A percentile compares a stretch with the other conserved stretches of the same genome.
These are phyloP conservation scores for Chloris gayana DNA, from an alignment of 176 grass and related monocot species.

Conservation along the genomic window DNA sequence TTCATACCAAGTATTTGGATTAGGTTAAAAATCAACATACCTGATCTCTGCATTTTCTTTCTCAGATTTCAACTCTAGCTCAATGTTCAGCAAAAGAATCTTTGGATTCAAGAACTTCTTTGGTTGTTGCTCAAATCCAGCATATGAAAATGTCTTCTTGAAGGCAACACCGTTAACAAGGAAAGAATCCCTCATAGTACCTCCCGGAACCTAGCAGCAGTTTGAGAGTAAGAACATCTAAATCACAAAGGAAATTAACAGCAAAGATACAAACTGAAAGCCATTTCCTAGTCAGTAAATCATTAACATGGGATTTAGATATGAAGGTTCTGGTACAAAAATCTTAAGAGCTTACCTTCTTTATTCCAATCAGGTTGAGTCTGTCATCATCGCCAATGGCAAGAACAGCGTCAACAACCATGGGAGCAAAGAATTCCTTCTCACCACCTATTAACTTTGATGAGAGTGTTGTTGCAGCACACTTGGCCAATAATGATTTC, in stretches of 20 bases:
- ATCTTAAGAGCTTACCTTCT: slow-evolving; percentile 45
- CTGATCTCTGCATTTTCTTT: slow-evolving; percentile 96
- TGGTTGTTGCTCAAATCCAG: slow-evolving; percentile 84
- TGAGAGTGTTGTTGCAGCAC: slow-evolving; percentile 81
- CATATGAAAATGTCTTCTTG: slow-evolving; percentile 91
- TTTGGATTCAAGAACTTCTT: slow-evolving; percentile 78
- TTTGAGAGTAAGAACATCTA: neutral
- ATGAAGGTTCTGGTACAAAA: neutral
- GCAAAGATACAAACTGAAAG: neutral
- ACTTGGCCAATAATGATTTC: slow-evolving; percentile 76
- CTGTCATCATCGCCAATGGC: slow-evolving; percentile 84
- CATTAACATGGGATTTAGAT: neutral
- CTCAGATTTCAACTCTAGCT: slow-evolving; percentile 81
- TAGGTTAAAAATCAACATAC: slow-evolving; percentile 36
- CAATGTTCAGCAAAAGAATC: slow-evolving; percentile 83
- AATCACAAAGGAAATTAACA: neutral
- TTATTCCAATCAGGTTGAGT: slow-evolving; percentile 86
- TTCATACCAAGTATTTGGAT: neutral
- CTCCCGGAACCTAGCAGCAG: slow-evolving; percentile 63
- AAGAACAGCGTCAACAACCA: slow-evolving; percentile 90
- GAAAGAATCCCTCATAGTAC: slow-evolving; percentile 87
- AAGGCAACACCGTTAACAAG: slow-evolving; percentile 86
- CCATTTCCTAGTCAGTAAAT: neutral
- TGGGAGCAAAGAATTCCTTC: slow-evolving; percentile 86
- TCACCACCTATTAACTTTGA: slow-evolving; percentile 88